Percentiles rank a stretch among this genome's conserved stretches.
Evolutionary conservation across 371 early-diverging fungal genomes (phyloP).

Genomic region (Smittium culicis): DNA sequence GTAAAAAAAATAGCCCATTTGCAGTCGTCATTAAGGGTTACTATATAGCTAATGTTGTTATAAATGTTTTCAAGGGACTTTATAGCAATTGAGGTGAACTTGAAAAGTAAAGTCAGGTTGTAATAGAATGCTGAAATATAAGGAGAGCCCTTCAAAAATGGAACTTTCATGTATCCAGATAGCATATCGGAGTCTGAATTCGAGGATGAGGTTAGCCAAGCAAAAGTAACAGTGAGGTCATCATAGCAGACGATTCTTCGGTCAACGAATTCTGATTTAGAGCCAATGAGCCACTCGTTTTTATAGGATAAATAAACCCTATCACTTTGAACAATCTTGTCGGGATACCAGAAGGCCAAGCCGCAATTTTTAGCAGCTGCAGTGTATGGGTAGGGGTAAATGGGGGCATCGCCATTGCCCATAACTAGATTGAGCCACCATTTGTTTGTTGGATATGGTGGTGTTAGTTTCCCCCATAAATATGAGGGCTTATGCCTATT

Average conservation of each 20-base stretch:
- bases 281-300: conserved; percentile 21
- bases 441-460: conserved; percentile 23
- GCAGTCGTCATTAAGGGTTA: background rate
- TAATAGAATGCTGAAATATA: background rate
- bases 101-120: background rate
- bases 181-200: background rate
- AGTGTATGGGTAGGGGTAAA: conserved; percentile 29
- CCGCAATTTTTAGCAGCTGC: conserved; percentile 15
- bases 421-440: conserved; percentile 37
- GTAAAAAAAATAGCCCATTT: background rate
- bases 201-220: background rate
- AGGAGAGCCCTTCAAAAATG: conserved; percentile 7
- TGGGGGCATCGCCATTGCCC: conserved; percentile 24
- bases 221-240: conserved; percentile 20
- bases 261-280: conserved; percentile 1
- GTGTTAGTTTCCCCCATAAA: background rate
- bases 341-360: conserved; percentile 21
- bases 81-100: background rate
- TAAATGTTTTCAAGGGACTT: background rate
- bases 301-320: conserved; percentile 21
- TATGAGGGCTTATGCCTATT: background rate
- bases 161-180: conserved; percentile 12
- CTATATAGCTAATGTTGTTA: background rate
- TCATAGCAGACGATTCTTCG: conserved; percentile 12
- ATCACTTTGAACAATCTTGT: conserved; percentile 10